Conservation (phyloP, 495 filamentous ascomycete genomes). For the Penicillium arizonense region DNA sequence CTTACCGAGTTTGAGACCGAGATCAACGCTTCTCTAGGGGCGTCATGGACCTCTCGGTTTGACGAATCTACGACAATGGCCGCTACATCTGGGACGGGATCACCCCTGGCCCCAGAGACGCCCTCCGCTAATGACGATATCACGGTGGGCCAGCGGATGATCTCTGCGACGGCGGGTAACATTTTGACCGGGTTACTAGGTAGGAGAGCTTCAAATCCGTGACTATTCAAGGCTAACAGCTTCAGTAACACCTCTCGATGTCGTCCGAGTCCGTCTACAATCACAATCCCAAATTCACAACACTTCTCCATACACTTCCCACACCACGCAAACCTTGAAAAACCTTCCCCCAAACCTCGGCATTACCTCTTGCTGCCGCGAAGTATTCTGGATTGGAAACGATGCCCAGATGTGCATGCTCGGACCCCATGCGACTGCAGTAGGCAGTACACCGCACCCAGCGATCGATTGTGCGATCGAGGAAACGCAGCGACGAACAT, state of each 20-base stretch:
- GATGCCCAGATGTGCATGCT: slow-evolving; percentile 78
- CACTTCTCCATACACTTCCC: slow-evolving; percentile 40
- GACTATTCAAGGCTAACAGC: slow-evolving; percentile 6
- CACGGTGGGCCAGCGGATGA: slow-evolving; percentile 84
- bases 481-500: slow-evolving; percentile 75
- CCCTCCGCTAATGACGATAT: slow-evolving; percentile 47
- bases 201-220: slow-evolving; percentile 37
- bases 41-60: slow-evolving; percentile 38
- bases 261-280: slow-evolving; percentile 92
- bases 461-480: slow-evolving; percentile 79
- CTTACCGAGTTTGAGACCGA: slow-evolving; percentile 13
- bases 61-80: slow-evolving; percentile 37
- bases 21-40: slow-evolving; percentile 15
- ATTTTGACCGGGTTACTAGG: slow-evolving; percentile 86
- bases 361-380: slow-evolving; percentile 91
- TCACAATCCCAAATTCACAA: slow-evolving; percentile 62
- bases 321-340: slow-evolving; percentile 57
- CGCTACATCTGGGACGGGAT: slow-evolving; percentile 29
- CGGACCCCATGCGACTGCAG: slow-evolving; percentile 39
- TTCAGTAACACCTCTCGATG: slow-evolving; percentile 93
- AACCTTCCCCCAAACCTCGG: slow-evolving; percentile 74
- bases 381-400: slow-evolving; percentile 95
- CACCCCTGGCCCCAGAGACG: slow-evolving; percentile 17
- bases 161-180: slow-evolving; percentile 88
- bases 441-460: slow-evolving; percentile 30